phyloP scores from a whole-genome alignment of 768 basidiomycete species.

The Cantharellus cinnabarinus region DNA sequence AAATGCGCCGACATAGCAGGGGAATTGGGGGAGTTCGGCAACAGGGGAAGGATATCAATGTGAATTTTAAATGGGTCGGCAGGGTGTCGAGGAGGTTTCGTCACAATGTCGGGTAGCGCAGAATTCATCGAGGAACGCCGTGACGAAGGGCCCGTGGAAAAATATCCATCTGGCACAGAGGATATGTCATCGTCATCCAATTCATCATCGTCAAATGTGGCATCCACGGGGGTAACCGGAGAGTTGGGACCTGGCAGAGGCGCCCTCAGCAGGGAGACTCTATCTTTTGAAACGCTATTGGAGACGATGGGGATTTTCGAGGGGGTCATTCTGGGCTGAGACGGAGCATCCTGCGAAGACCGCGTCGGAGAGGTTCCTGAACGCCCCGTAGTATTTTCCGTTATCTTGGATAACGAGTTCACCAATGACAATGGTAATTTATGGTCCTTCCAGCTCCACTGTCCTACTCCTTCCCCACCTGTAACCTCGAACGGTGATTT shows the following conservation, averaged over 20 bases:
- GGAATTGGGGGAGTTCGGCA: neutral
- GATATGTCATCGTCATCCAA: neutral
- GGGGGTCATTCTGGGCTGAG: neutral
- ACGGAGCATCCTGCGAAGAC: neutral
- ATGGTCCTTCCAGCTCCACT: neutral
- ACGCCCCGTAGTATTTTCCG: too few relatives aligned
- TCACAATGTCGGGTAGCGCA: neutral
- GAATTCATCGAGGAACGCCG: neutral
- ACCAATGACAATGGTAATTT: too few relatives aligned
- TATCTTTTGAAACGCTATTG: neutral
- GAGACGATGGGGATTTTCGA: neutral
- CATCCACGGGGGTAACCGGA: neutral
- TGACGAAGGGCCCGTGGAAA: neutral
- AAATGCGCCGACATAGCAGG: neutral
- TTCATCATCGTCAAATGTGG: neutral
- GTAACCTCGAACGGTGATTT: neutral
- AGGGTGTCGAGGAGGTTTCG: neutral
- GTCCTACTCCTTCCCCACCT: neutral
- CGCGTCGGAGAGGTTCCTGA: neutral
- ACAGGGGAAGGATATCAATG: neutral
- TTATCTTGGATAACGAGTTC: too few relatives aligned
- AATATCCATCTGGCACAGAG: neutral
- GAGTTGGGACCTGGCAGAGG: neutral
- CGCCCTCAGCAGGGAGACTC: neutral
- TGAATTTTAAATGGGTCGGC: neutral